Percentiles rank a stretch among this genome's conserved stretches.
phyloP scores from a whole-genome alignment of 345 rosid species.

The Schrenkiella parvula region DNA sequence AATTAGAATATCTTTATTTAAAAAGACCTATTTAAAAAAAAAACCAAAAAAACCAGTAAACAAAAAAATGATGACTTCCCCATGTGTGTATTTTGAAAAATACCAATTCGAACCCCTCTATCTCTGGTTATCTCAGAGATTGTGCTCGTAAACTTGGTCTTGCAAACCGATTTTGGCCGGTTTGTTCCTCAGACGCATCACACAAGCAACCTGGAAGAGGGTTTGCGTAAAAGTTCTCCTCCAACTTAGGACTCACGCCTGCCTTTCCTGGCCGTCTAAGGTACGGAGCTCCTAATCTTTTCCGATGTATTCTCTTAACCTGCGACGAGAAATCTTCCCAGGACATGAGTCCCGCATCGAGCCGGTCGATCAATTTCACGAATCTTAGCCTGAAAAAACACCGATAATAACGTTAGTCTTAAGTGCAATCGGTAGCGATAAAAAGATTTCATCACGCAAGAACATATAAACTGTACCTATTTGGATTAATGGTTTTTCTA shows the following conservation, averaged over 20 bases:
- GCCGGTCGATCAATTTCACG: constrained; percentile 51
- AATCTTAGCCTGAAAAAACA: constrained; percentile 44
- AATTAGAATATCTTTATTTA: not conserved
- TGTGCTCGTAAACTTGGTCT: constrained; percentile 31
- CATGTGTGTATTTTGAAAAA: not conserved
- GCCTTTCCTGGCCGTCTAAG: constrained; percentile 38
- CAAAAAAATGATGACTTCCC: not conserved
- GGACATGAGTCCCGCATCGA: constrained; percentile 42
- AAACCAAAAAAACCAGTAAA: not conserved
- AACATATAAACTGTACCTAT: constrained; percentile 41
- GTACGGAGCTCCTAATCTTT: constrained; percentile 55
- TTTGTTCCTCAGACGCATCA: constrained; percentile 30
- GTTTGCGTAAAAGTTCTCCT: constrained; percentile 71
- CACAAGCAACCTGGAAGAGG: constrained; percentile 77
- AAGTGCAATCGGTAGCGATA: not conserved
- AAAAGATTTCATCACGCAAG: not conserved
- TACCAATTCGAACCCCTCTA: not conserved
- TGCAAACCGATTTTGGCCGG: constrained; percentile 30
- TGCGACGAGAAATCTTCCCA: constrained; percentile 48
- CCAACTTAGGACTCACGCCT: constrained; percentile 31
- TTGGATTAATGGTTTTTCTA: constrained; percentile 62
- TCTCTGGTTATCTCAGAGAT: constrained; percentile 25
- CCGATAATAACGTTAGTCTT: not conserved
- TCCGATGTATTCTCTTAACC: constrained; percentile 42
- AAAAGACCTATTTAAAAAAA: constrained; percentile 3